Conservation (phyloP, 23 red algal genomes). For the Cyanidioschyzon merolae region DNA sequence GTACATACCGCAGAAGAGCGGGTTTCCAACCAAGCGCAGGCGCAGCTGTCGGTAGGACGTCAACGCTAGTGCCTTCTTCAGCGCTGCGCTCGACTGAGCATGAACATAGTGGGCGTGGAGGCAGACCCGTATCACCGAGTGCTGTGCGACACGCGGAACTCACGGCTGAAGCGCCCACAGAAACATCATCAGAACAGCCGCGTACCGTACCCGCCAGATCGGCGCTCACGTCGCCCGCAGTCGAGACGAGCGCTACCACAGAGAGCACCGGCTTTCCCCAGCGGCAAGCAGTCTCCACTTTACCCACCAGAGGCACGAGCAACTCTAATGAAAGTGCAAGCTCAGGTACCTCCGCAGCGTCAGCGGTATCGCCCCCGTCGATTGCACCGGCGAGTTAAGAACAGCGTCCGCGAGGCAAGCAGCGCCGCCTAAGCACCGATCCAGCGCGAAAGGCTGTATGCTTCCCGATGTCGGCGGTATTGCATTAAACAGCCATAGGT, state of each 20-base stretch:
- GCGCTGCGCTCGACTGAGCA: background rate
- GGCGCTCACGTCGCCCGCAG: background rate
- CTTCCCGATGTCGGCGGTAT: conserved; percentile 18
- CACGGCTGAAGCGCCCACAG: too few relatives aligned
- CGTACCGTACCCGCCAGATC: background rate
- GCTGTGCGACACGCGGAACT: too few relatives aligned
- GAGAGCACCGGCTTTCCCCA: background rate
- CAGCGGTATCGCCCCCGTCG: background rate
- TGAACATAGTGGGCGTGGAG: too few relatives aligned
- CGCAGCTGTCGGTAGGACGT: background rate
- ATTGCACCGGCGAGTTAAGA: background rate
- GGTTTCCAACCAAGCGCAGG: background rate
- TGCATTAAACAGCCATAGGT: conserved; percentile 66
- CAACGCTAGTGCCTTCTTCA: background rate
- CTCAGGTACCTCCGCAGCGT: background rate
- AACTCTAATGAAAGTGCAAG: background rate
- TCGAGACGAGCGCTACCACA: background rate
- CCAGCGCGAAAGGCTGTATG: background rate
- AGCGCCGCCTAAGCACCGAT: background rate
- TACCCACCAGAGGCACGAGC: background rate
- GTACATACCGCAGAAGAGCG: background rate
- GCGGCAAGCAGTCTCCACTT: background rate
- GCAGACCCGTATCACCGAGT: too few relatives aligned
- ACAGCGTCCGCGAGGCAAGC: too few relatives aligned
- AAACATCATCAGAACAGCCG: background rate